phyloP scores from a whole-genome alignment of 2,329 filamentous ascomycete species.

The Colletotrichum sp. region DNA sequence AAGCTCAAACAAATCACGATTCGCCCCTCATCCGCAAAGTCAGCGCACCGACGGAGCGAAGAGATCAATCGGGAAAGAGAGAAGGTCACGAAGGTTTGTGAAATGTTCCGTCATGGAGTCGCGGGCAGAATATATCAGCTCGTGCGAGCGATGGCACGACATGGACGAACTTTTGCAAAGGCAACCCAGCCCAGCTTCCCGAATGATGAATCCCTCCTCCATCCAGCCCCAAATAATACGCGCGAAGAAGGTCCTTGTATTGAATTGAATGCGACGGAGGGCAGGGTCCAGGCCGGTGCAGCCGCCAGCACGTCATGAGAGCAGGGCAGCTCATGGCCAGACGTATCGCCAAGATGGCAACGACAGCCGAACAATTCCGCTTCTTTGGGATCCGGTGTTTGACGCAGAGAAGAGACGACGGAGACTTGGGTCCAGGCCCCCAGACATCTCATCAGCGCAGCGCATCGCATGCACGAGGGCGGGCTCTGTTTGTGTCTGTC shows the following conservation, averaged over 20 bases:
- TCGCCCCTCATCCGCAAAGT: background rate
- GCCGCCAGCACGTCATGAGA: conserved; percentile 12
- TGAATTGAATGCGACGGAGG: background rate
- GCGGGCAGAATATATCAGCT: background rate
- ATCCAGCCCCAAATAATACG: background rate
- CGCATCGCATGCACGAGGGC: background rate
- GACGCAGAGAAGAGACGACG: background rate
- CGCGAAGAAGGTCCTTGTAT: background rate
- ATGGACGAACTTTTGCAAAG: conserved; percentile 11
- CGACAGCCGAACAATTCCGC: background rate
- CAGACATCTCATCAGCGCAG: background rate
- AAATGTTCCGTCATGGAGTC: background rate
- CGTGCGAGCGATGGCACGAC: background rate
- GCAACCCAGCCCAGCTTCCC: background rate
- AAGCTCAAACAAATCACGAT: background rate
- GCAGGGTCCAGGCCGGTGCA: background rate
- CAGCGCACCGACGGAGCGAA: background rate
- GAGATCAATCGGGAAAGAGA: conserved; percentile 17
- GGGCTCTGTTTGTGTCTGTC: background rate
- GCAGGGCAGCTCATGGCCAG: background rate
- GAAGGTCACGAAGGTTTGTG: background rate
- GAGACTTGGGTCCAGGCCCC: background rate
- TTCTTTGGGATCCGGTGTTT: background rate
- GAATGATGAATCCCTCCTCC: background rate
- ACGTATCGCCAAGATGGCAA: conserved; percentile 12